Base-by-base conservation (phyloP, 495 filamentous ascomycete genomes). In the Penicillium ochrochloron region DNA sequence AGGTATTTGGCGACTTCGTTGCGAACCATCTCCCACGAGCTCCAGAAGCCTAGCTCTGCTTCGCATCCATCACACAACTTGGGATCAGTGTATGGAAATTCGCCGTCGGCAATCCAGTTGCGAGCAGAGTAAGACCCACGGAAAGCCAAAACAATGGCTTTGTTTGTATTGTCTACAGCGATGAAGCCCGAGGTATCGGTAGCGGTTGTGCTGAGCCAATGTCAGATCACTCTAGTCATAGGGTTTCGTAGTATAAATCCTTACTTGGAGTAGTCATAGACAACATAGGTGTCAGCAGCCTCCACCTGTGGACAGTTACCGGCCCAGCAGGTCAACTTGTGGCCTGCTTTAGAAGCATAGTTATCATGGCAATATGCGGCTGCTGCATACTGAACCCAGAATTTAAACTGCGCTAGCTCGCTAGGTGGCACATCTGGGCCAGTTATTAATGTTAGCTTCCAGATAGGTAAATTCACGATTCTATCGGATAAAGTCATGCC, bases 361-460 rank as follows among this genome's bases (percentile, higher is more conserved):
- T 80, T 83, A 52, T 84, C 74, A 54, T 83, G 80, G 71, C 90
- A 93, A 72, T 90, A 90, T 5, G 85, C 71, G 0, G 89, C 87
- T 0, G 79, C 86, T 1, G 89, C 80, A 73, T 88, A 93, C 72
- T 93, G 86, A n/a, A 85, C 82, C 74, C 83, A 89, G 66, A 90
- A 83, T 17, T 82, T 66, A 58, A 92, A 79, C 19, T 82, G 78
- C 29, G 70, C 59, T n/a, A 88, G 70, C 34, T 83, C 72, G 2
- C 64, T 63, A 0, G 69, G 17, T 0, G 82, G 48, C 14, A 78
- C 57, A 37, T 74, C 75, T 78, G 42, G 10, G 12, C 11, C 3
- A 39, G 25, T 27, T 27, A 27, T 27, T 27, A 27, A 27, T 27
- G 25, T 27, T 27, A 27, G 25, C 25, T 27, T 27, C 25, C 25